These are phyloP conservation scores for Dendrothele bispora DNA, from an alignment of 768 basidiomycete genomes.

Conservation along the genomic window DNA sequence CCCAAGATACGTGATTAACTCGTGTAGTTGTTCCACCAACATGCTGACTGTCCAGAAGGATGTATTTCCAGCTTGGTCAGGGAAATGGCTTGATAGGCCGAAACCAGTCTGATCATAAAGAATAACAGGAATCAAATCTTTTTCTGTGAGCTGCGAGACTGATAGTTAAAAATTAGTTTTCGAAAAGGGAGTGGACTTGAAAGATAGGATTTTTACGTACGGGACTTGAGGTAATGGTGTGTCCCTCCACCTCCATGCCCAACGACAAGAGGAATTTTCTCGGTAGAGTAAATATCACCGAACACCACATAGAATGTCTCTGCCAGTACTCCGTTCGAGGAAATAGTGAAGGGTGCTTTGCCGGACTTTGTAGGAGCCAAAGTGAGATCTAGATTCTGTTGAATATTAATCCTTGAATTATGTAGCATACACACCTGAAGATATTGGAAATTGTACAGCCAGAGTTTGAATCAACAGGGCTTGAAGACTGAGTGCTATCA, in stretches of 20 bases:
- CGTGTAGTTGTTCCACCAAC: constrained; percentile 39
- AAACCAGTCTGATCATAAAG: constrained; percentile 46
- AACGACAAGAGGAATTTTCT: background rate
- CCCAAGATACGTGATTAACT: constrained; percentile 34
- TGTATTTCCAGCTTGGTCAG: constrained; percentile 21
- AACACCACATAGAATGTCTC: background rate
- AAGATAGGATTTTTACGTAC: too few relatives aligned
- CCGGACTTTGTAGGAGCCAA: too few relatives aligned
- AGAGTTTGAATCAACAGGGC: too few relatives aligned
- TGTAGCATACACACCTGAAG: too few relatives aligned
- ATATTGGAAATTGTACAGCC: too few relatives aligned
- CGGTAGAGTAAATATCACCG: background rate
- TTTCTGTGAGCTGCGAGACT: constrained; percentile 29
- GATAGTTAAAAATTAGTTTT: too few relatives aligned
- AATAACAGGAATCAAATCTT: constrained; percentile 35
- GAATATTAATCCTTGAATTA: too few relatives aligned
- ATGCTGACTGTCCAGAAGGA: constrained; percentile 38
- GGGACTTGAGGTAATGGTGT: background rate
- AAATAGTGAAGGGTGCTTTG: background rate
- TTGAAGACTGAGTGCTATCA: too few relatives aligned
- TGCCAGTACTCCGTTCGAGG: background rate
- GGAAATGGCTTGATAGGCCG: constrained; percentile 20
- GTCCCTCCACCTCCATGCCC: background rate
- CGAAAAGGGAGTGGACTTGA: too few relatives aligned
- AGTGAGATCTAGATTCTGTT: too few relatives aligned